Base-by-base conservation (phyloP, 1,139 yeast genomes). In the Lodderomyces orthopsilosis region DNA sequence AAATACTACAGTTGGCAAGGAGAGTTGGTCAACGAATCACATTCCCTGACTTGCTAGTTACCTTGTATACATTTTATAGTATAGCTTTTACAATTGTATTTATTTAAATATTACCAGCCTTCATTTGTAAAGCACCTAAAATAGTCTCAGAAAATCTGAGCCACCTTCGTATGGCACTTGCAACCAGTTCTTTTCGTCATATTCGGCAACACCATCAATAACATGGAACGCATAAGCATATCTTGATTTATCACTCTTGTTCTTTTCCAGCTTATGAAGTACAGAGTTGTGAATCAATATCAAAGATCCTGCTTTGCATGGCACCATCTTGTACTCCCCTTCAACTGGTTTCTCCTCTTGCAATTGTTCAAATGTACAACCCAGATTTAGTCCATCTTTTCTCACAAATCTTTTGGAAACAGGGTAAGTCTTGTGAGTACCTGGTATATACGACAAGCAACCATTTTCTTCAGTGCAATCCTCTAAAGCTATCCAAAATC, bases 401-500 rank as follows among this genome's bases (percentile, higher is more conserved):
- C 84, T 76, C 2, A 83, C 86, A 66, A 86, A 83, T 48, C 94
- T 66, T 54, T 81, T 81, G n/a, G 72, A 66, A 5, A 86, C 71
- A 0, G 83, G 81, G 32, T 71, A 68, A 2, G 63, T 66, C 55
- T 75, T 76, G 56, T 86, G 95, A 2, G 89, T 77, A 0, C 93
- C 93, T 0, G 94, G 91, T n/a, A 78, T 70, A 56, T 75, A 85
- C 47, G 81, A 77, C 24, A 86, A 65, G 47, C 94, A 85, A 0
- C 95, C 95, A 58, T 86, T 86, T 6, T 65, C 66, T 6, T 59
- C 50, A 1, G 84, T 81, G 57, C 94, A 86, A 54, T 85, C 87
- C 52, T 86, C 90, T 50, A 86, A 64, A 0, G 95, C 93, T 55
- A 81, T 80, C 95, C 95, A 86, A 57, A 83, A 86, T 4, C 95